Base-by-base conservation (phyloP, 768 basidiomycete genomes). In the Lactarius indigo region DNA sequence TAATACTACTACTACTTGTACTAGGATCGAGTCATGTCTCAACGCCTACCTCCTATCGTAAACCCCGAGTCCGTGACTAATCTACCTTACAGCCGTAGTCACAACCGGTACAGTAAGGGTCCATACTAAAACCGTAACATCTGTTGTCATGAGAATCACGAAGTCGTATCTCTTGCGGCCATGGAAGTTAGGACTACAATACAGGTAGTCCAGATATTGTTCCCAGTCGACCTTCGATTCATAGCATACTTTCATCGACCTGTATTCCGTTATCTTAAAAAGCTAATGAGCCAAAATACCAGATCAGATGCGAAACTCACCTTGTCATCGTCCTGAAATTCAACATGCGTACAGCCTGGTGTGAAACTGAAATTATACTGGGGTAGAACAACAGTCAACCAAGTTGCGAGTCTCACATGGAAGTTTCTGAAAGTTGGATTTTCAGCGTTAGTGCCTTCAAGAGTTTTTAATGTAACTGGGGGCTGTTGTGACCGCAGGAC, bases 61-160 rank as follows among this genome's bases (percentile, higher is more conserved):
- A n/a, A n/a, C n/a, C n/a, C n/a, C n/a, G n/a, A n/a, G n/a, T n/a
- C n/a, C n/a, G n/a, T n/a, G n/a, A n/a, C n/a, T n/a, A n/a, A n/a
- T n/a, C n/a, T n/a, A n/a, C n/a, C n/a, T n/a, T n/a, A n/a, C n/a
- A n/a, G n/a, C n/a, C n/a, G n/a, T n/a, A n/a, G n/a, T n/a, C n/a
- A n/a, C n/a, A n/a, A n/a, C n/a, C n/a, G n/a, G n/a, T n/a, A n/a
- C n/a, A n/a, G n/a, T n/a, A n/a, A n/a, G n/a, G n/a, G n/a, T n/a
- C n/a, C n/a, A n/a, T n/a, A n/a, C n/a, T n/a, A n/a, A n/a, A n/a
- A n/a, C n/a, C n/a, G n/a, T n/a, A n/a, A n/a, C n/a, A n/a, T 62
- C 59, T 0, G 42, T n/a, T 2, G 69, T 68, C 3, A 76, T 31
- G 26, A 78, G 56, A 30, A 80, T 61, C 2, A 76, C 70, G 26